A percentile compares a stretch with the other conserved stretches of the same genome.
Conservation (phyloP, 148 eudicot species). For the Hydrangea macrophylla region DNA sequence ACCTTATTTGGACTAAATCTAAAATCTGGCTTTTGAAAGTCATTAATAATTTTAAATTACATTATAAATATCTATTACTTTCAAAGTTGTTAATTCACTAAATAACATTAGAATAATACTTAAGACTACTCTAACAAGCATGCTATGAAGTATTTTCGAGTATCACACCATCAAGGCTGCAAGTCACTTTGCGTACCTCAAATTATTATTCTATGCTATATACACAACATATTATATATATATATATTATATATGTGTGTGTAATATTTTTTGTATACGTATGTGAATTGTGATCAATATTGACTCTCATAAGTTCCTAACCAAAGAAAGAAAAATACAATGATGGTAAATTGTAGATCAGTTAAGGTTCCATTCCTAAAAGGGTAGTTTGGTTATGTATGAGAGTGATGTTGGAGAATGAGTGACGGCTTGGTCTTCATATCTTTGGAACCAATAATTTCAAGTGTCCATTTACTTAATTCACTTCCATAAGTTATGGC, state of each 20-base stretch:
- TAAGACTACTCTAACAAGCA: constrained; percentile 6
- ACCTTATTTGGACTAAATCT: too few species aligned
- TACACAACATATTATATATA: too few species aligned
- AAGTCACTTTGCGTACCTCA: constrained; percentile 1
- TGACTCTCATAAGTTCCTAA: too few species aligned
- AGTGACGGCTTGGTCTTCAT: constrained; percentile 22
- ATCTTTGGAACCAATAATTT: constrained; percentile 12
- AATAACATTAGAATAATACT: neutral
- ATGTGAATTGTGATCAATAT: neutral
- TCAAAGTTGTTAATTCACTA: neutral
- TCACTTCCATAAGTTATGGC: constrained; percentile 22
- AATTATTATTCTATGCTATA: neutral
- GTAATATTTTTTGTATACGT: too few species aligned
- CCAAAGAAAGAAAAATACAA: neutral
- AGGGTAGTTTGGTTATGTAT: constrained; percentile 11
- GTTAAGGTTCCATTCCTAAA: neutral
- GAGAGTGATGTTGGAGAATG: neutral
- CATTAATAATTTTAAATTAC: too few species aligned
- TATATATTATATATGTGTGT: neutral
- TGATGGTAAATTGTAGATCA: constrained; percentile 14
- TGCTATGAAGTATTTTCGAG: constrained; percentile 12
- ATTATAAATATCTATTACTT: neutral
- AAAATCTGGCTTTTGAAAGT: too few species aligned
- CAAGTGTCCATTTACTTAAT: constrained; percentile 13
- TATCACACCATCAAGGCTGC: neutral